Base-by-base conservation (phyloP, 306 rosid species). In the Cucumis cinereus region DNA sequence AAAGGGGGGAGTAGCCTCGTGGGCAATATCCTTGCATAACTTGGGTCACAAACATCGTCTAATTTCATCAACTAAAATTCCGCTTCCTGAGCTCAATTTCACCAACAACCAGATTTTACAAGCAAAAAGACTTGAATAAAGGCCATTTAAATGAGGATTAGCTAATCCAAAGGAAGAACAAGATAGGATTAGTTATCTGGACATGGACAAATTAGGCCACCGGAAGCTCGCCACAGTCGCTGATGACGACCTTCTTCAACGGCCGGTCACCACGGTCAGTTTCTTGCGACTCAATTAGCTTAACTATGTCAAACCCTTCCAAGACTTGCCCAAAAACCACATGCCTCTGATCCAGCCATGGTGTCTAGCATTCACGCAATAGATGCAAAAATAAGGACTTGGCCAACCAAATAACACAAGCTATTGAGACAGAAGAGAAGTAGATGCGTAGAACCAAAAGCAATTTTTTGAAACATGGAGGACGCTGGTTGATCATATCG, bases 241-340 rank as follows among this genome's bases (percentile, higher is more conserved):
- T 85, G 73, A 94, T 82, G 78, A 83, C 81, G n/a, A 94, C 99
- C 87, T 86, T 90, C 92, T 94, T 94, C 79, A 85, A 78, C 7
- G 99, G 99, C 64, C 97, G 97, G 73, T 90, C 99, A 20, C 96
- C 98, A 12, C 97, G 83, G 81, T 94, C 97, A 1, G 97, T 94
- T 62, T 90, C 96, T 82, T 84, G 99, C 0, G 93, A 86, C 82
- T 94, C 98, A 5, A 94, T 86, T 82, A 87, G 60, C 84, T 78
- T 85, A 77, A 92, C 97, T 64, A 89, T 79, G 64, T 90, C 96
- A 85, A 91, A 77, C 78, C 96, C 98, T 87, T 94, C 99, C 89
- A 94, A 79, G 78, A 94, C 99, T 94, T 94, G 96, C 79, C 99
- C 99, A 81, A 94, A 91, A 69, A 91, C 99, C 10, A 94, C 99